Percentiles rank a stretch among this genome's conserved stretches.
Conservation (phyloP, 1,139 yeast genomes). For the Yarrowia galli region DNA sequence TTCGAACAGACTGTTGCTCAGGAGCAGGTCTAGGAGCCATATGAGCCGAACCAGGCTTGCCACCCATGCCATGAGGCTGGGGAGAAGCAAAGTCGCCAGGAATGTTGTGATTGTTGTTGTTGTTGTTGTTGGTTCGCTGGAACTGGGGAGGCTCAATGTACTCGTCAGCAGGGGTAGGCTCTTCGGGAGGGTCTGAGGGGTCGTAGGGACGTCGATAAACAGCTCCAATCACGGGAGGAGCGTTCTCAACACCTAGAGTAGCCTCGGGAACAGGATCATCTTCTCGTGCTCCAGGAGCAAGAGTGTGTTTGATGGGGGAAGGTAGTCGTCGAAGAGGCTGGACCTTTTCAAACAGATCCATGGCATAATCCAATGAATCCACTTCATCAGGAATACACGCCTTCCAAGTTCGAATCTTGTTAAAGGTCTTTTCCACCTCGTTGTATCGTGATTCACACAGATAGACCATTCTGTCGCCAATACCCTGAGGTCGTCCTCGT, state of each 20-base stretch:
- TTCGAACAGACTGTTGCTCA: conserved; percentile 43
- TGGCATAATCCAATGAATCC: conserved; percentile 80
- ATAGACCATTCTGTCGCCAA: conserved; percentile 71
- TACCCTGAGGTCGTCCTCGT: conserved; percentile 89
- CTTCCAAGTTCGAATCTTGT: conserved; percentile 96
- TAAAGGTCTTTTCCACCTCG: conserved; percentile 86
- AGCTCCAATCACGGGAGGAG: conserved; percentile 93
- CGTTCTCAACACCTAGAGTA: conserved; percentile 76
- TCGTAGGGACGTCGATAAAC: conserved; percentile 80
- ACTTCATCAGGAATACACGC: conserved; percentile 98
- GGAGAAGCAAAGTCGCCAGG: conserved; percentile 13
- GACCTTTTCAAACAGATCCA: conserved; percentile 60
- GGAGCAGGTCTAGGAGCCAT: conserved; percentile 22
- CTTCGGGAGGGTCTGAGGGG: conserved; percentile 73
- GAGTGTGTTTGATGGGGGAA: conserved; percentile 80
- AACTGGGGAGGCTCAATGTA: conserved; percentile 36
- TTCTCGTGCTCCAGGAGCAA: conserved; percentile 74
- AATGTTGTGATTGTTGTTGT: too few relatives aligned
- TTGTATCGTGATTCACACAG: conserved; percentile 95
- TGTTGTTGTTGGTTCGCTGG: conserved; percentile 4
- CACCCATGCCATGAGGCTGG: conserved; percentile 19
- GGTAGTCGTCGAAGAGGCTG: conserved; percentile 68
- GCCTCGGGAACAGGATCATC: conserved; percentile 85
- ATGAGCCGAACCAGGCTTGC: not conserved
- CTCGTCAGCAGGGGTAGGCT: conserved; percentile 59